A percentile compares a stretch with the other conserved stretches of the same genome.
These are phyloP conservation scores for Euphrasia arctica DNA, from an alignment of 305 asterid species.

Conservation along the genomic window DNA sequence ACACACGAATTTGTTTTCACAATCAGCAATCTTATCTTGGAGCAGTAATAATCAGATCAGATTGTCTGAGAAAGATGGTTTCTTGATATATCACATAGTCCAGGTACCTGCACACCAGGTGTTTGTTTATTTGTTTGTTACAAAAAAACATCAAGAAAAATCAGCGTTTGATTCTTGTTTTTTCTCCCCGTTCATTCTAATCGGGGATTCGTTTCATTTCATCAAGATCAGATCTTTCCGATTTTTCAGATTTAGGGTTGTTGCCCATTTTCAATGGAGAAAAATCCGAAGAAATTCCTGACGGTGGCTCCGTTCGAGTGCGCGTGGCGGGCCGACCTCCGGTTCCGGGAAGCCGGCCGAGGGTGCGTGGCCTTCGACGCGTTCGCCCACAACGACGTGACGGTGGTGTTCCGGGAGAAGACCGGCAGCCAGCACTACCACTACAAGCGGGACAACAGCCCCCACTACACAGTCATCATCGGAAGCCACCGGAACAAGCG, in stretches of 20 bases:
- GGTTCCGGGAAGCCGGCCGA: conserved; percentile 91
- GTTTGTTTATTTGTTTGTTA: no score
- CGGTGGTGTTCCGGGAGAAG: conserved; percentile 86
- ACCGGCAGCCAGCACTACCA: conserved; percentile 94
- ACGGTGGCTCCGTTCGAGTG: conserved; percentile 96
- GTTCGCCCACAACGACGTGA: conserved; percentile 90
- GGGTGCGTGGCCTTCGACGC: conserved; percentile 98
- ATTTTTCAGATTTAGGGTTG: no score
- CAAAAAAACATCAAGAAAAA: no score
- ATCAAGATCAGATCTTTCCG: no score
- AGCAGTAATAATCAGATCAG: background rate
- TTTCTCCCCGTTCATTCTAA: no score
- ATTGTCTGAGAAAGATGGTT: conserved; percentile 19
- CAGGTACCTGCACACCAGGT: conserved; percentile 1
- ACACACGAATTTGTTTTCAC: no score
- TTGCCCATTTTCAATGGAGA: conserved; percentile 43
- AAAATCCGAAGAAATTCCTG: conserved; percentile 62
- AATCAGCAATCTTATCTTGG: conserved; percentile 18
- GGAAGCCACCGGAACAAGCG: conserved; percentile 92
- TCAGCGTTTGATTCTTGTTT: no score
- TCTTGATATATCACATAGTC: conserved; percentile 6
- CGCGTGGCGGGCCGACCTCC: conserved; percentile 82
- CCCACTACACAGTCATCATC: conserved; percentile 90
- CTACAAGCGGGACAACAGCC: conserved; percentile 87
- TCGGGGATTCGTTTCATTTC: no score